Percentiles rank a stretch among this genome's conserved stretches.
These are phyloP conservation scores for Trichoderma sp. DNA, from an alignment of 2,329 filamentous ascomycete species.

Conservation along the genomic window DNA sequence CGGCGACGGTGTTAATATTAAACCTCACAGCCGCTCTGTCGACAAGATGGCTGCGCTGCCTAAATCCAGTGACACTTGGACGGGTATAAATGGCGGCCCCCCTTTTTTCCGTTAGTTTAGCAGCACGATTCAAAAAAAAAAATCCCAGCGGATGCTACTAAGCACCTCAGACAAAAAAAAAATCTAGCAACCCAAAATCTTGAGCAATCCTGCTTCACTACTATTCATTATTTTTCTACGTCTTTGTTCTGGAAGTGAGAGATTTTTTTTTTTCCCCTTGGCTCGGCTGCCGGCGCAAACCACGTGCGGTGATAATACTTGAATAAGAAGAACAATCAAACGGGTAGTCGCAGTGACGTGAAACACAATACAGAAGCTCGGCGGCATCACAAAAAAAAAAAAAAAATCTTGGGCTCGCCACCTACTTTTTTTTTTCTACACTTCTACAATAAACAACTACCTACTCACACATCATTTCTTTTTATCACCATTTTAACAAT, in stretches of 20 bases:
- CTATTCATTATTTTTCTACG: neutral
- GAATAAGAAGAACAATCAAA: neutral
- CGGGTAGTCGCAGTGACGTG: constrained; percentile 12
- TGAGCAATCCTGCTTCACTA: neutral
- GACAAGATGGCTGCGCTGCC: neutral
- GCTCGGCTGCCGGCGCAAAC: neutral
- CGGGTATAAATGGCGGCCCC: neutral
- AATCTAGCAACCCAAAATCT: neutral
- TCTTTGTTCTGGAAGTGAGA: neutral
- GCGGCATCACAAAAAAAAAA: constrained; percentile 3
- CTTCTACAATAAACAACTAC: constrained; percentile 4
- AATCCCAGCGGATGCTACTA: neutral
- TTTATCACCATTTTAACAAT: neutral
- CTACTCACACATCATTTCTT: neutral
- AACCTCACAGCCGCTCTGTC: neutral
- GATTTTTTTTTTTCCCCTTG: neutral
- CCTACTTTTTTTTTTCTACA: neutral
- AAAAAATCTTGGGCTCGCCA: neutral
- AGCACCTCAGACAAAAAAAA: neutral
- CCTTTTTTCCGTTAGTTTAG: neutral
- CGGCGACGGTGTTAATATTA: neutral
- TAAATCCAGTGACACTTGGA: neutral
- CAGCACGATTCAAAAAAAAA: neutral
- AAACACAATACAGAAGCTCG: neutral
- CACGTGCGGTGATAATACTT: neutral